Evolutionary conservation across 2,329 filamentous ascomycete species (phyloP).

Genomic region (Leptographium lundbergii): DNA sequence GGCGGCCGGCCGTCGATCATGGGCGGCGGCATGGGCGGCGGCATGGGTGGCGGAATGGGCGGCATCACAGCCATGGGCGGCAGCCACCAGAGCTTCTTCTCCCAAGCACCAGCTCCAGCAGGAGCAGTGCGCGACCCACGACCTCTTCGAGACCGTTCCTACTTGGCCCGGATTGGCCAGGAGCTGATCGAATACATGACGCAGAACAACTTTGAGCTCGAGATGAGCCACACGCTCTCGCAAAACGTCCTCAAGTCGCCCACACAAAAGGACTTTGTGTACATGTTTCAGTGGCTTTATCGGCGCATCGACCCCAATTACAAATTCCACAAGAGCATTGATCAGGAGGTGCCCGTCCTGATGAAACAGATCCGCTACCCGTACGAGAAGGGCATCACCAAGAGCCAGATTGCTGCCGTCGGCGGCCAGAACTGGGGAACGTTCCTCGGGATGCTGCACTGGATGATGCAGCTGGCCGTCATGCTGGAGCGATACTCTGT

Average conservation of each 20-base stretch:
- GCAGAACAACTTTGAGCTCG: conserved; percentile 91
- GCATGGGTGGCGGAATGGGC: conserved; percentile 15
- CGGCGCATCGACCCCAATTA: conserved; percentile 90
- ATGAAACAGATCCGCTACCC: conserved; percentile 91
- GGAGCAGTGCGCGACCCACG: conserved; percentile 79
- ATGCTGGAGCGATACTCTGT: conserved; percentile 77
- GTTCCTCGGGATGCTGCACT: conserved; percentile 86
- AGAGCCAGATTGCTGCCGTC: conserved; percentile 88
- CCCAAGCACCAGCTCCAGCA: conserved; percentile 68
- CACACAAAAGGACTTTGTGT: conserved; percentile 96
- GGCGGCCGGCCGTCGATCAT: conserved; percentile 50
- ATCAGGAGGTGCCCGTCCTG: conserved; percentile 85
- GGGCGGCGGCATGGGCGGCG: conserved; percentile 57
- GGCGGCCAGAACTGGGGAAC: conserved; percentile 96
- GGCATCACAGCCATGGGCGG: conserved; percentile 33
- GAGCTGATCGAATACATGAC: conserved; percentile 87
- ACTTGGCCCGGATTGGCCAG: conserved; percentile 71
- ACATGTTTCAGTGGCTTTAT: conserved; percentile 97
- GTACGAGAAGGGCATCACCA: conserved; percentile 90
- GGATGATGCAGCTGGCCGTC: conserved; percentile 96
- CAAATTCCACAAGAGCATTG: conserved; percentile 85
- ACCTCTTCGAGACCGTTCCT: conserved; percentile 68
- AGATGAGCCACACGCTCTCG: conserved; percentile 89
- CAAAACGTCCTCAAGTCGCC: conserved; percentile 86
- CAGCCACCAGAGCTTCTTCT: conserved; percentile 85